A percentile compares a stretch with the other conserved stretches of the same genome.
Conservation (phyloP, 257 asterid genomes). For the Jacaranda copaia region DNA sequence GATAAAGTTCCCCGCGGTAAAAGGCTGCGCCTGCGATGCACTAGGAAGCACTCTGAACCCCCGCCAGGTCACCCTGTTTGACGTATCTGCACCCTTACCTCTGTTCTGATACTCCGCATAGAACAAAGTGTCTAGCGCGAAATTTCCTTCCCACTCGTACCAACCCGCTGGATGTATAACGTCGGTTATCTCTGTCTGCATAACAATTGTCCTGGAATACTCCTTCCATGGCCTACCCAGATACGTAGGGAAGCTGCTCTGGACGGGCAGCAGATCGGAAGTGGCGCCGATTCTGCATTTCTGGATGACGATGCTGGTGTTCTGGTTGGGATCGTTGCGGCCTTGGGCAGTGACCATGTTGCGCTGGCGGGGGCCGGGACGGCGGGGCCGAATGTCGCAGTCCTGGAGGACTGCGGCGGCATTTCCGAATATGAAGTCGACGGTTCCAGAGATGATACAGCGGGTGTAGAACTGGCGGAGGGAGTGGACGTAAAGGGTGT, state of each 20-base stretch:
- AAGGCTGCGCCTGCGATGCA: conserved; percentile 51
- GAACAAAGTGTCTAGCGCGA: conserved; percentile 50
- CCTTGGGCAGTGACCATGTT: conserved; percentile 79
- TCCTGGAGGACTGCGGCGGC: conserved; percentile 56
- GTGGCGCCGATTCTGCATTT: conserved; percentile 56
- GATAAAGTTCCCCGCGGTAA: conserved; percentile 53
- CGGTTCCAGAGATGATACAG: conserved; percentile 60
- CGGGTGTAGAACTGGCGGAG: conserved; percentile 66
- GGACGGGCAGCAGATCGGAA: conserved; percentile 49
- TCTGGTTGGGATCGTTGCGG: conserved; percentile 62
- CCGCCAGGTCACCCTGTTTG: conserved; percentile 54
- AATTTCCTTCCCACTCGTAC: conserved; percentile 56
- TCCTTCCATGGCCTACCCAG: conserved; percentile 61
- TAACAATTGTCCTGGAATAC: conserved; percentile 21
- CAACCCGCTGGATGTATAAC: conserved; percentile 60
- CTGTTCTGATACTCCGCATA: conserved; percentile 65
- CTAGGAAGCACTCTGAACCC: conserved; percentile 54
- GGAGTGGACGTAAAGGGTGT: conserved; percentile 69
- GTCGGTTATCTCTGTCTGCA: conserved; percentile 51
- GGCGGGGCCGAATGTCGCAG: conserved; percentile 68
- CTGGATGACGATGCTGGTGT: conserved; percentile 67
- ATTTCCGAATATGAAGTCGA: conserved; percentile 72
- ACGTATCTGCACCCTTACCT: conserved; percentile 53
- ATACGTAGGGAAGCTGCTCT: conserved; percentile 46
- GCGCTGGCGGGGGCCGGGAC: conserved; percentile 55